Percentiles rank a stretch among this genome's conserved stretches.
Conservation (phyloP, 2,329 filamentous ascomycete species). For the Achaetomium macrosporum region DNA sequence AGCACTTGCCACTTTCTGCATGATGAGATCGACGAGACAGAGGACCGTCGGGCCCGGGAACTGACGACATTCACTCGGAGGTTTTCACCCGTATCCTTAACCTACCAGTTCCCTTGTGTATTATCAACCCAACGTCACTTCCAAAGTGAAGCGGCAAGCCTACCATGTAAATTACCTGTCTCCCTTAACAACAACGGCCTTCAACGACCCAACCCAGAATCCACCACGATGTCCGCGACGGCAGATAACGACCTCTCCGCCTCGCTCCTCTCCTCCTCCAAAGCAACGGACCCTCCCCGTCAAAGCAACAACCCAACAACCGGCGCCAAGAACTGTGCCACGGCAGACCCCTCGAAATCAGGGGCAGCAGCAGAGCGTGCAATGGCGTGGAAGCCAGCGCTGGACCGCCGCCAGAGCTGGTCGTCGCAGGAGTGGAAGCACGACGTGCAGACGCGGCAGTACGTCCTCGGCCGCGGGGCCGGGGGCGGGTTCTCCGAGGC, state of each 20-base stretch:
- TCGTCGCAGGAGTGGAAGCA: constrained; percentile 50
- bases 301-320: background rate
- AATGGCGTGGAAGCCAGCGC: constrained; percentile 44
- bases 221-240: background rate
- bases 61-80: too few species aligned
- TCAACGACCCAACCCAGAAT: background rate
- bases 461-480: constrained; percentile 26
- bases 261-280: background rate
- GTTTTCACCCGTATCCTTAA: background rate
- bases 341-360: constrained; percentile 1
- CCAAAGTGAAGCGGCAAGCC: background rate
- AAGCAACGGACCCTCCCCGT: background rate
- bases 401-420: constrained; percentile 47
- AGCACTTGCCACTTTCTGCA: background rate
- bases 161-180: background rate
- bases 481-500: constrained; percentile 40
- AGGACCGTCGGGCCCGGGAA: background rate
- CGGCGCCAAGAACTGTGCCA: constrained; percentile 11
- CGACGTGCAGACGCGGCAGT: constrained; percentile 47
- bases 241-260: background rate
- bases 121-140: background rate
- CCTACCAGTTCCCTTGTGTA: background rate
- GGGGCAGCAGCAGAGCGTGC: constrained; percentile 30
- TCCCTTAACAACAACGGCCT: background rate
- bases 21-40: background rate